These are phyloP conservation scores for Punica granatum DNA, from an alignment of 345 rosid species.

Conservation along the genomic window DNA sequence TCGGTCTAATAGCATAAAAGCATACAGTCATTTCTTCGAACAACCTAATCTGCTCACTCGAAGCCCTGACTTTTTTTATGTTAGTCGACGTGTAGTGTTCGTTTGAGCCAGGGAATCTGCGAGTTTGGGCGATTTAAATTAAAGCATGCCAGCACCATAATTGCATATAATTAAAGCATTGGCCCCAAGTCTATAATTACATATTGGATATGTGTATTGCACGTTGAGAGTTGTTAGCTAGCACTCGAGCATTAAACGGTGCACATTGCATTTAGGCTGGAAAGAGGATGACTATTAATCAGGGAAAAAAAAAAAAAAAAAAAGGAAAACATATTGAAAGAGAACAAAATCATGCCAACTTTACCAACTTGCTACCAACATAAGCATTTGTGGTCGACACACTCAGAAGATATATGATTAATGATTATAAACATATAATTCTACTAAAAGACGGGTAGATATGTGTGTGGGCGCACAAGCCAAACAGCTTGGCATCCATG, in stretches of 20 bases:
- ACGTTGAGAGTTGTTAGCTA: background rate
- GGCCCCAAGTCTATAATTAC: background rate
- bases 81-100: too few relatives aligned
- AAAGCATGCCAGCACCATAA: slow-evolving; percentile 1
- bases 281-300: background rate
- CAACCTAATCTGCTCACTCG: too few relatives aligned
- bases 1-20: too few relatives aligned
- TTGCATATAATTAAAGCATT: background rate
- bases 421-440: slow-evolving; percentile 1
- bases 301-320: too few relatives aligned
- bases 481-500: slow-evolving; percentile 1
- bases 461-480: background rate
- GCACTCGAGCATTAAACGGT: background rate
- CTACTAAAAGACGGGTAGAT: background rate
- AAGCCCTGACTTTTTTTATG: too few relatives aligned
- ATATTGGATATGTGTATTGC: background rate
- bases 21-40: too few relatives aligned
- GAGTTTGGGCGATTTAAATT: background rate
- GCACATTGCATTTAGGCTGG: slow-evolving; percentile 6
- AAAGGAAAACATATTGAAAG: background rate
- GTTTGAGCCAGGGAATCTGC: background rate
- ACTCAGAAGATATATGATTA: too few relatives aligned
- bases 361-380: slow-evolving; percentile 2
- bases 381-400: background rate
- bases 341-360: slow-evolving; percentile 1